Conservation (phyloP, 2,329 filamentous ascomycete species). For the Cryphonectria radicalis region DNA sequence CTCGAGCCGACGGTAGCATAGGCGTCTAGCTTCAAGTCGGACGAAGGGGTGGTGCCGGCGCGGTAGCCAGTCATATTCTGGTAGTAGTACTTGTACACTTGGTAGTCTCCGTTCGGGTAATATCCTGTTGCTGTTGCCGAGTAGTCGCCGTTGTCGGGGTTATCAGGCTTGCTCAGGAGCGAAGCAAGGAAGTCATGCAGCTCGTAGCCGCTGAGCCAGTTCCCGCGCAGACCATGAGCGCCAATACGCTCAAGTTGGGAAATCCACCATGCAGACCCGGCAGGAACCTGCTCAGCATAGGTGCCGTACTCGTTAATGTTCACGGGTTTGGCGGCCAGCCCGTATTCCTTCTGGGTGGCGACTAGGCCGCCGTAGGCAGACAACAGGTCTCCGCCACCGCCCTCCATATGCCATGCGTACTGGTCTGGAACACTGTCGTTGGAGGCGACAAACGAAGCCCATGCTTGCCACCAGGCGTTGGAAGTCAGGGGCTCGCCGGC, state of each 20-base stretch:
- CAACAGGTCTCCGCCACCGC: slow-evolving; percentile 37
- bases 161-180: slow-evolving; percentile 40
- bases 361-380: slow-evolving; percentile 36
- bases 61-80: slow-evolving; percentile 48
- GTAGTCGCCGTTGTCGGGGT: slow-evolving; percentile 18
- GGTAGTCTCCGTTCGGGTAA: slow-evolving; percentile 41
- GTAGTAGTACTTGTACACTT: slow-evolving; percentile 53
- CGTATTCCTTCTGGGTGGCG: slow-evolving; percentile 35
- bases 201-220: slow-evolving; percentile 46
- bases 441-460: slow-evolving; percentile 39
- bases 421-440: slow-evolving; percentile 48
- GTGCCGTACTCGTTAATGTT: slow-evolving; percentile 56
- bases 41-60: slow-evolving; percentile 41
- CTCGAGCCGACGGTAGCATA: slow-evolving; percentile 42
- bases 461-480: slow-evolving; percentile 47
- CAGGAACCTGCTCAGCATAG: slow-evolving; percentile 45
- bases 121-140: slow-evolving; percentile 26
- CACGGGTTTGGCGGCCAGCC: slow-evolving; percentile 41
- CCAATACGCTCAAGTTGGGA: slow-evolving; percentile 50
- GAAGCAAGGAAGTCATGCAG: slow-evolving; percentile 51
- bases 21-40: slow-evolving; percentile 43
- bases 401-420: slow-evolving; percentile 49
- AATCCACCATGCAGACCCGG: slow-evolving; percentile 50
- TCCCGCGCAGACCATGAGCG: slow-evolving; percentile 47
- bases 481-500: slow-evolving; percentile 38